Conservation (phyloP, 305 asterid genomes). For the Solanum hybrid region DNA sequence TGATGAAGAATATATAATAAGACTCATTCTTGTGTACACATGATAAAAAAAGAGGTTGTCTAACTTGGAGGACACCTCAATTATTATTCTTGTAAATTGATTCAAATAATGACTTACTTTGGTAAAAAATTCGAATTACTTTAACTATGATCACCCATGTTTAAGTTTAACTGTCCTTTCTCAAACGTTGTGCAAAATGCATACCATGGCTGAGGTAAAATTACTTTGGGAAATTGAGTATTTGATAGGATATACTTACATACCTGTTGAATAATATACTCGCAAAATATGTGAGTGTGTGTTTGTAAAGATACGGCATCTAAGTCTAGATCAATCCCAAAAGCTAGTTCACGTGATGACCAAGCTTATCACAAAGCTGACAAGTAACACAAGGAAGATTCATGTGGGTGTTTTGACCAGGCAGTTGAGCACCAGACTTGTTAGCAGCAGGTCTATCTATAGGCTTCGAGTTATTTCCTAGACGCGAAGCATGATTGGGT, state of each 20-base stretch:
- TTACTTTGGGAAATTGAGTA: not conserved
- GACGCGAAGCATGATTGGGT: too few species aligned
- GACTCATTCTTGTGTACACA: not conserved
- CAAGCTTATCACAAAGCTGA: not conserved
- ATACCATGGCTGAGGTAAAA: not conserved
- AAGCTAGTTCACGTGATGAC: not conserved
- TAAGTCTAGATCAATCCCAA: too few species aligned
- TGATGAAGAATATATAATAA: not conserved
- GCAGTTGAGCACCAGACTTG: too few species aligned
- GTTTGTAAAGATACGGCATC: too few species aligned
- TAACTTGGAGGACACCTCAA: not conserved
- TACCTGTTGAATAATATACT: not conserved
- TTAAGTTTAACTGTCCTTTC: not conserved
- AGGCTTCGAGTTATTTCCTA: too few species aligned
- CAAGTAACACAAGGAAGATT: not conserved
- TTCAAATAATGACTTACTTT: not conserved
- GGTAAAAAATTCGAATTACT: not conserved
- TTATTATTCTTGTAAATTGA: not conserved
- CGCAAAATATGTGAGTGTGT: not conserved
- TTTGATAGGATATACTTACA: not conserved
- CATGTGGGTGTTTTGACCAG: not conserved
- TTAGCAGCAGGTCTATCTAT: too few species aligned
- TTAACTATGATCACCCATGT: not conserved
- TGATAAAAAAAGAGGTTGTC: not conserved
- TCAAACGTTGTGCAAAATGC: not conserved